Evolutionary conservation across 129 eudicot species (phyloP), one percentile per base, ranked within the genome.

Genomic region (Logfia minima): DNA sequence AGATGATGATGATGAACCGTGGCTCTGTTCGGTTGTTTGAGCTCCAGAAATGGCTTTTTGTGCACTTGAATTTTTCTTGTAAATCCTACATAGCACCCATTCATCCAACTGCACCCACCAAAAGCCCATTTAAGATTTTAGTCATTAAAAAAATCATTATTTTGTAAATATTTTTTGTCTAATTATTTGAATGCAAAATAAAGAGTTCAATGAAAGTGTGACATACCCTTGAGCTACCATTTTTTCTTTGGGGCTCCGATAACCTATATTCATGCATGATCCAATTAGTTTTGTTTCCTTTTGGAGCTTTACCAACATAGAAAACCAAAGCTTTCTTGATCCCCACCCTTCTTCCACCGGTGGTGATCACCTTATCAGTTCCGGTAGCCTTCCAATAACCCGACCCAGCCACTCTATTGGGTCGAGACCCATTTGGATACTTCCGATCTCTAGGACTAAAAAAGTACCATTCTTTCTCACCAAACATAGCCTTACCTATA

Each of bases 381-480:
- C 97, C 98, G 23, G 98, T 93, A 19, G 98, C 98, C 78, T 93
- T 93, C 98, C 98, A 93, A 37, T 93, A 93, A 48, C 98, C 98
- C 58, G 98, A 85, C 62, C 97, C 96, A 31, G 98, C 96, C 0
- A 89, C 96, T 62, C 98, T 81, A 71, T 93, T 93, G 23, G 98
- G 98, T 51, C 98, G 75, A 5, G 98, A 88, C 31, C 98, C 98
- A 34, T 93, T 93, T 8, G 98, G 98, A 73, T 93, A 93, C 74
- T 93, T 93, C 19, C 98, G 76, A 63, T 93, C 98, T 77, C 98
- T 83, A 18, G 97, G 98, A 35, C 91, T 93, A 70, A 93, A 93
- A 74, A 93, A 93, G 41, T 93, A 93, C 97, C 98, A 93, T 84
- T 93, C 98, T 68, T 90, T 89, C 59, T 93, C 98, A 26, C 98